Base-by-base conservation (phyloP, 495 filamentous ascomycete genomes). In the Aspergillus campestris region DNA sequence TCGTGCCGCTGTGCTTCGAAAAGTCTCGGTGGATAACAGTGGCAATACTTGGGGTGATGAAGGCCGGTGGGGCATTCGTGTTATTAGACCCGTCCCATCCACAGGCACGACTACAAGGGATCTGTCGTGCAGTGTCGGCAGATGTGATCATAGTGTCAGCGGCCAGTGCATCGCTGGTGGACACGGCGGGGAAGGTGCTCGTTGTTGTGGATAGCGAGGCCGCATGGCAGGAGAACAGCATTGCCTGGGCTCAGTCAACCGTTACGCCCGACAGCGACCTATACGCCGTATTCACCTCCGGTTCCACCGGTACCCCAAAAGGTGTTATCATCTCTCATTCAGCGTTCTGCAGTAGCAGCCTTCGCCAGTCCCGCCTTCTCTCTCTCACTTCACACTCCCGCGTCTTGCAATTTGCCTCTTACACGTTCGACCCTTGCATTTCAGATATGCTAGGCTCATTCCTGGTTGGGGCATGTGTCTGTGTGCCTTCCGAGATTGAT, bases 381-480 rank as follows among this genome's bases (percentile, higher is more conserved):
- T 13, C 14, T 1, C 38, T 49, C 13, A 32, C 14, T 13, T 7
- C 28, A 12, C 27, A 12, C 5, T 50, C 52, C 9, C 55, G 52
- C 8, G 50, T 49, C 10, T 33, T 65, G 8, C 54, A 69, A 35
- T 65, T 67, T 35, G 49, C 60, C 0, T 50, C 64, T 2, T 60
- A 67, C 37, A 52, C 50, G 0, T 67, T 67, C 37, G 64, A 59
- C 36, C 44, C 50, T 12, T 71, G 72, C 35, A 65, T 83, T 15
- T 55, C 66, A 9, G 80, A 85, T 44, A 72, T 79, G 4, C 75
- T 83, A 34, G 73, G 68, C 0, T 78, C 80, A 0, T 60, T 86
- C 1, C 68, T 70, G 0, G 52, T 58, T 7, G 79, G 79, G 1
- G 79, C 71, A 5, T 78, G 73, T 34, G 56, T 84, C 7, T 79